Evolutionary conservation across 768 basidiomycete genomes (phyloP).

Genomic region (Boletus speciosus): DNA sequence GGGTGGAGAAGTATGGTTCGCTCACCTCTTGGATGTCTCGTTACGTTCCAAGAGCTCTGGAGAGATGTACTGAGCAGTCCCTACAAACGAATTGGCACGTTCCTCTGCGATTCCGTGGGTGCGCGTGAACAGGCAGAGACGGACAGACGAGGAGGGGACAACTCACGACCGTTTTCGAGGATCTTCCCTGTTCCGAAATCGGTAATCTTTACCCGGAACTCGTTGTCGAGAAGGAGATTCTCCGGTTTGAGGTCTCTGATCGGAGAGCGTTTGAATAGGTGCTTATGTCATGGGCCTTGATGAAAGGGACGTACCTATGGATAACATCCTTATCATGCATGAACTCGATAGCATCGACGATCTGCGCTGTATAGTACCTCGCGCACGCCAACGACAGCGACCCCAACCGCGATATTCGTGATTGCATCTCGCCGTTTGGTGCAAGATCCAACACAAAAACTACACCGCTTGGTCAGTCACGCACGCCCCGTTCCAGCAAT

Average conservation of each 20-base stretch:
- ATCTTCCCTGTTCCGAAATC: slow-evolving; percentile 95
- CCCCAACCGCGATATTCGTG: slow-evolving; percentile 71
- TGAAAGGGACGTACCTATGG: slow-evolving; percentile 55
- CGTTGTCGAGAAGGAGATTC: slow-evolving; percentile 85
- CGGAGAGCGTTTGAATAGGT: neutral
- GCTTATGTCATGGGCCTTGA: slow-evolving; percentile 9
- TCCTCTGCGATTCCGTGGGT: slow-evolving; percentile 36
- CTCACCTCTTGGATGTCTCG: slow-evolving; percentile 74
- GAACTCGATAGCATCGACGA: slow-evolving; percentile 83
- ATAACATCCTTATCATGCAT: slow-evolving; percentile 90
- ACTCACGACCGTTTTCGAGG: slow-evolving; percentile 53
- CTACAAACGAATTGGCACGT: slow-evolving; percentile 74
- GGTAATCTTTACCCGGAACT: slow-evolving; percentile 88
- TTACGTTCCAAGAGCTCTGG: slow-evolving; percentile 77
- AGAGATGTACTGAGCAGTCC: slow-evolving; percentile 86
- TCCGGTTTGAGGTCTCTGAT: slow-evolving; percentile 75
- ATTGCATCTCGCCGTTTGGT: slow-evolving; percentile 74
- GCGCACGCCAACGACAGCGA: slow-evolving; percentile 78
- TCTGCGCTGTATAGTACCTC: slow-evolving; percentile 84
- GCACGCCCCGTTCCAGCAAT: neutral
- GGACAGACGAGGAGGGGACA: neutral
- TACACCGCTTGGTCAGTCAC: slow-evolving; percentile 28
- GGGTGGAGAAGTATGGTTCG: neutral
- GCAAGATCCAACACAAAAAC: slow-evolving; percentile 80
- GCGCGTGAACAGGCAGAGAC: slow-evolving; percentile 1